These are phyloP conservation scores for Kuraishia capsulata DNA, from an alignment of 805 yeast species.

Conservation along the genomic window DNA sequence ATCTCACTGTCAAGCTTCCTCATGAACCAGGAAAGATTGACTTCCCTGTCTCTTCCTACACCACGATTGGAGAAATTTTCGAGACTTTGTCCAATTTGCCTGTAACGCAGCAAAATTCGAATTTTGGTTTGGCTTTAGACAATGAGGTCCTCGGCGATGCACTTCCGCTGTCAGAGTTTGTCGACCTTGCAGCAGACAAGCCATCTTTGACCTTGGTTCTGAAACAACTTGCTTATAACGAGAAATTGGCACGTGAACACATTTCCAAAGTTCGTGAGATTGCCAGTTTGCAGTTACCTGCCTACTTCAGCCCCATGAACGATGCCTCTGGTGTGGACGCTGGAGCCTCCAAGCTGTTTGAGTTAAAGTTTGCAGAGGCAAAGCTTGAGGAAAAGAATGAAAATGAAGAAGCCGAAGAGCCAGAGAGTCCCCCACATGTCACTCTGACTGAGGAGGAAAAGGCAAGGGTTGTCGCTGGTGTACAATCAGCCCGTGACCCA, in stretches of 20 bases:
- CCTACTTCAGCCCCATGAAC: conserved; percentile 27
- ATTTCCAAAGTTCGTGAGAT: conserved; percentile 53
- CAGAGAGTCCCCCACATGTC: conserved; percentile 7
- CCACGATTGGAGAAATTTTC: conserved; percentile 46
- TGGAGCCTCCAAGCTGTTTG: conserved; percentile 42
- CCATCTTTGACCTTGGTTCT: conserved; percentile 31
- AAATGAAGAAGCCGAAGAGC: conserved; percentile 7
- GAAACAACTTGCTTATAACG: conserved; percentile 49
- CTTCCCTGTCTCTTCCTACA: conserved; percentile 22
- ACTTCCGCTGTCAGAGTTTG: conserved; percentile 10
- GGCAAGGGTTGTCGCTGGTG: conserved; percentile 9
- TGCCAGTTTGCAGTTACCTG: conserved; percentile 39
- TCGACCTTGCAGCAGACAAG: conserved; percentile 19
- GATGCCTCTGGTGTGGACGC: conserved; percentile 26
- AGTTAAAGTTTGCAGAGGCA: conserved; percentile 27
- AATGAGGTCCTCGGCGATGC: conserved; percentile 23
- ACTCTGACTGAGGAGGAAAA: conserved; percentile 23
- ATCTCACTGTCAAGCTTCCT: conserved; percentile 17
- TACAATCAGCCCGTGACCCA: conserved; percentile 9
- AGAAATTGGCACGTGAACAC: conserved; percentile 53
- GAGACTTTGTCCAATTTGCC: conserved; percentile 52
- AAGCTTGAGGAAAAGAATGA: conserved; percentile 7
- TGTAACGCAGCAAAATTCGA: conserved; percentile 49
- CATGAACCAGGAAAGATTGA: conserved; percentile 14
- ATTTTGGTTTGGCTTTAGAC: conserved; percentile 36